Evolutionary conservation across 129 eudicot species (phyloP).

Genomic region (Pittosporum tobira): DNA sequence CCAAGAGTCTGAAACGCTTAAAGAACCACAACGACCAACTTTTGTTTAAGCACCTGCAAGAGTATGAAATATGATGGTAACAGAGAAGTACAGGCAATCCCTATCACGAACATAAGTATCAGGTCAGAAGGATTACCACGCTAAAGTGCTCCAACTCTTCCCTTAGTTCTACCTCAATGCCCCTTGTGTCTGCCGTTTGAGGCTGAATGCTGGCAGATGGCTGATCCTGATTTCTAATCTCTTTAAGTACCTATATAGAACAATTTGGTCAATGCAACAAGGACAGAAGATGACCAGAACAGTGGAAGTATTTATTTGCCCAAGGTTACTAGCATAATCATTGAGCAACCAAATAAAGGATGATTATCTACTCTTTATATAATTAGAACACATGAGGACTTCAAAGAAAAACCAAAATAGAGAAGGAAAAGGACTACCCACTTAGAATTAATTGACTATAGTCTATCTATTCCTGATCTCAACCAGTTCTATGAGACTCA

Average conservation of each 20-base stretch:
- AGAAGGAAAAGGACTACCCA: background rate
- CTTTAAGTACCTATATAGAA: constrained; percentile 33
- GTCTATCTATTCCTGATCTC: too few species aligned
- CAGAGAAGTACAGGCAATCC: background rate
- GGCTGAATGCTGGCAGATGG: constrained; percentile 14
- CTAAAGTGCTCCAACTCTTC: constrained; percentile 61
- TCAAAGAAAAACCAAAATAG: background rate
- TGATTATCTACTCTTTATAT: background rate
- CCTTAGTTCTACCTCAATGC: constrained; percentile 29
- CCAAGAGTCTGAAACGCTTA: constrained; percentile 24
- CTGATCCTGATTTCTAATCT: constrained; percentile 14
- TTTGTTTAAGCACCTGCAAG: constrained; percentile 36
- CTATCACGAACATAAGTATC: constrained; percentile 1
- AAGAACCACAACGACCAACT: constrained; percentile 29
- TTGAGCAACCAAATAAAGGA: background rate
- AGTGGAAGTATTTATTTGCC: background rate
- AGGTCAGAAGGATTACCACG: constrained; percentile 33
- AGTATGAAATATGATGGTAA: constrained; percentile 11
- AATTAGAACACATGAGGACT: background rate
- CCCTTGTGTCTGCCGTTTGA: constrained; percentile 24
- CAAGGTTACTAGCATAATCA: background rate
- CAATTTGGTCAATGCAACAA: constrained; percentile 4
- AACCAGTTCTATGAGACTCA: too few species aligned
- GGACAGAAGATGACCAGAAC: background rate
- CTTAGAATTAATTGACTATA: too few species aligned